Percentiles rank a stretch among this genome's conserved stretches.
phyloP scores from a whole-genome alignment of 768 basidiomycete species.

The Macrolepiota dolichaula region DNA sequence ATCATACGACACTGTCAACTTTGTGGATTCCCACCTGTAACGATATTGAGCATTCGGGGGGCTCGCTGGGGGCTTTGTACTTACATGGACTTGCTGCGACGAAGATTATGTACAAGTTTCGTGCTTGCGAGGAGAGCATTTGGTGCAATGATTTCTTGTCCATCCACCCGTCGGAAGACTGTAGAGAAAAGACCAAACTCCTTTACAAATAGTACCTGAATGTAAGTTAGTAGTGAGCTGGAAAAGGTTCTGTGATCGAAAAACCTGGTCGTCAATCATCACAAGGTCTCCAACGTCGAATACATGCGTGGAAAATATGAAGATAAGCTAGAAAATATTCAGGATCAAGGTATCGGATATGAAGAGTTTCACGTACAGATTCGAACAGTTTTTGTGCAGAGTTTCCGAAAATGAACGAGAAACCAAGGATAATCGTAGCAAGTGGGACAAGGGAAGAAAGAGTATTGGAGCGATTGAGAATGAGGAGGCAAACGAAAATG shows the following conservation, averaged over 20 bases:
- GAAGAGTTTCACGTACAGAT: slow-evolving; percentile 43
- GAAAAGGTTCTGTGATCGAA: slow-evolving; percentile 7
- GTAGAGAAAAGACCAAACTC: slow-evolving; percentile 84
- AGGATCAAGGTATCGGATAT: neutral
- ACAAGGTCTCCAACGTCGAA: slow-evolving; percentile 83
- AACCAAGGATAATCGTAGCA: slow-evolving; percentile 77
- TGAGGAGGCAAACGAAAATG: slow-evolving; percentile 68
- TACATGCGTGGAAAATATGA: slow-evolving; percentile 85
- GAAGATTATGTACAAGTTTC: slow-evolving; percentile 76
- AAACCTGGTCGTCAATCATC: slow-evolving; percentile 72
- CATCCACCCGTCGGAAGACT: slow-evolving; percentile 75
- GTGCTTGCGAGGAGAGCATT: slow-evolving; percentile 67
- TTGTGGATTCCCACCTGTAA: slow-evolving; percentile 64
- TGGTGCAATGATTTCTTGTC: slow-evolving; percentile 76
- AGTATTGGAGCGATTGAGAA: slow-evolving; percentile 67
- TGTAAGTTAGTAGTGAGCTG: neutral
- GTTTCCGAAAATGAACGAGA: slow-evolving; percentile 83
- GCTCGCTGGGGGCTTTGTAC: slow-evolving; percentile 18
- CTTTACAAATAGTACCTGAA: slow-evolving; percentile 50
- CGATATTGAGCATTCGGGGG: neutral
- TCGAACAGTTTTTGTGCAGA: slow-evolving; percentile 78
- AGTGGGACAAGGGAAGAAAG: slow-evolving; percentile 73
- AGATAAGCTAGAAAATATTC: slow-evolving; percentile 53
- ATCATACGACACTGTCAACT: slow-evolving; percentile 60
- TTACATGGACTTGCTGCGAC: slow-evolving; percentile 72